phyloP scores from a whole-genome alignment of 2,329 filamentous ascomycete species.

The Pyrenochaeta sp. region DNA sequence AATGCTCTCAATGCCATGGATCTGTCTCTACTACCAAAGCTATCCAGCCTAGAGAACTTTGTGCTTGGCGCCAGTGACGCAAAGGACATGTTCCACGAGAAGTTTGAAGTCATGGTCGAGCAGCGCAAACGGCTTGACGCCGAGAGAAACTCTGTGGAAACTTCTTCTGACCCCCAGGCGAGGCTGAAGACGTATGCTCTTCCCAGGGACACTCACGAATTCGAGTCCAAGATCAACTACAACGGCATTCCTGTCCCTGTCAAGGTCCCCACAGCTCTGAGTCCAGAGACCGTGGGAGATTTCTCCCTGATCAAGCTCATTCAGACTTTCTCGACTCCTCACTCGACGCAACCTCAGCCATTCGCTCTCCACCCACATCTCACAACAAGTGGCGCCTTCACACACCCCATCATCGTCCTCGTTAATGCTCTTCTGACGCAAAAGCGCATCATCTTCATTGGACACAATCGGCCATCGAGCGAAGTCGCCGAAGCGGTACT shows the following conservation, averaged over 20 bases:
- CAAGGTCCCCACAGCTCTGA: slow-evolving; percentile 91
- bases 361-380: slow-evolving; percentile 90
- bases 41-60: slow-evolving; percentile 83
- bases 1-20: slow-evolving; percentile 97
- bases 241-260: slow-evolving; percentile 96
- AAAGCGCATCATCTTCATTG: slow-evolving; percentile 94
- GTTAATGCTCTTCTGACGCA: slow-evolving; percentile 95
- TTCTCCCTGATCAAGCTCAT: slow-evolving; percentile 98
- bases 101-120: slow-evolving; percentile 93
- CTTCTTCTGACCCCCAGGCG: slow-evolving; percentile 49
- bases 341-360: slow-evolving; percentile 81
- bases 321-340: slow-evolving; percentile 86
- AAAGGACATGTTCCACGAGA: slow-evolving; percentile 96
- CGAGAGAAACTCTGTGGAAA: slow-evolving; percentile 37
- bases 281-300: slow-evolving; percentile 95
- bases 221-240: slow-evolving; percentile 93
- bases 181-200: slow-evolving; percentile 72
- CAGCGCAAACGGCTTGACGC: slow-evolving; percentile 75
- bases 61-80: slow-evolving; percentile 90
- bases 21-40: slow-evolving; percentile 85
- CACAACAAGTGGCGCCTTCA: slow-evolving; percentile 87
- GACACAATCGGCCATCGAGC: slow-evolving; percentile 92
- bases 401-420: slow-evolving; percentile 93
- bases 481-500: slow-evolving; percentile 98
- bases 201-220: slow-evolving; percentile 95